phyloP scores from a whole-genome alignment of 139 green algal genomes.

The Micromonas pusilla region DNA sequence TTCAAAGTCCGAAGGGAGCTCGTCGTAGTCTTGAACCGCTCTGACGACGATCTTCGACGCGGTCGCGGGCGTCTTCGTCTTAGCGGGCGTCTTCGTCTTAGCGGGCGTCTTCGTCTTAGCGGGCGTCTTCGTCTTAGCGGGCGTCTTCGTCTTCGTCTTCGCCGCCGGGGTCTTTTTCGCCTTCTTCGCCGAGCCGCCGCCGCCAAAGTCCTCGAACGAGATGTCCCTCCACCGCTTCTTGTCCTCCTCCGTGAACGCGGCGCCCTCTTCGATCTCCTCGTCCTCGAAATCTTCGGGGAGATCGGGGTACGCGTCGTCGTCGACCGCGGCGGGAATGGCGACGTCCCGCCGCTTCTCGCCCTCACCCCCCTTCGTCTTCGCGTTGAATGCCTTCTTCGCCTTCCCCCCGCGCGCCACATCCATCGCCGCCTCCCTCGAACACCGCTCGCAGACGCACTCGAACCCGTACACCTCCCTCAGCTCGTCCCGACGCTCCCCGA shows the following conservation, averaged over 20 bases:
- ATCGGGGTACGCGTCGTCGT: not conserved
- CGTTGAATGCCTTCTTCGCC: not conserved
- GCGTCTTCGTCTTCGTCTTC: not conserved
- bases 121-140: not conserved
- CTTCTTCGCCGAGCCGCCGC: not conserved
- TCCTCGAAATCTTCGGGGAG: not conserved
- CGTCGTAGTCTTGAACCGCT: not conserved
- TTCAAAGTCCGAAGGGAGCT: not conserved
- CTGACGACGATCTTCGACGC: too few species aligned
- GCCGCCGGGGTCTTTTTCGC: not conserved
- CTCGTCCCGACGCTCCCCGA: not conserved
- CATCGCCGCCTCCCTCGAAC: not conserved
- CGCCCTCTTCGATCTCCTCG: not conserved
- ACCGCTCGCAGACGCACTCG: not conserved
- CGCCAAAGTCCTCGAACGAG: not conserved
- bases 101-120: not conserved
- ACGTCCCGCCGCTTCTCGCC: not conserved
- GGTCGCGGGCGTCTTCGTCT: not conserved
- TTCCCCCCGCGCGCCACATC: not conserved
- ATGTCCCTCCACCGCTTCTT: not conserved
- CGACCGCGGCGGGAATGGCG: not conserved
- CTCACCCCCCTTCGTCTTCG: not conserved
- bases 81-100: not conserved
- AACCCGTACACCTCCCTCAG: not conserved
- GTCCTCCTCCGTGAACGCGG: not conserved